Evolutionary conservation across 805 yeast genomes (phyloP).

Genomic region (Pichia occidentalis): DNA sequence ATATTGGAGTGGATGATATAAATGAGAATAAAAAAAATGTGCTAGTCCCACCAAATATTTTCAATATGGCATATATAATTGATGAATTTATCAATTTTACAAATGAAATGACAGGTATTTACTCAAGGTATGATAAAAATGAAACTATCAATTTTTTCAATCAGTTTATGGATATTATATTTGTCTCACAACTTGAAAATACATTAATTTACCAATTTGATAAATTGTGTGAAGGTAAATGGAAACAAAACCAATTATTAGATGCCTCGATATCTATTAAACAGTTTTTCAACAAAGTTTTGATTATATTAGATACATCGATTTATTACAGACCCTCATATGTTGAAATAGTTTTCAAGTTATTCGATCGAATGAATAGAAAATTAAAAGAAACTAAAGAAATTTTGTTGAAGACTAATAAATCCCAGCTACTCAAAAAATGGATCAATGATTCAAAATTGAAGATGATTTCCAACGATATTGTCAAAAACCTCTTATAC

Average conservation of each 20-base stretch:
- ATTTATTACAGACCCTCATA: slow-evolving; percentile 51
- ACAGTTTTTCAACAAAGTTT: slow-evolving; percentile 39
- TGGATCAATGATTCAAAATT: slow-evolving; percentile 35
- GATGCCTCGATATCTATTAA: slow-evolving; percentile 42
- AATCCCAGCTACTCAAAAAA: slow-evolving; percentile 17
- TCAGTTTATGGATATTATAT: slow-evolving; percentile 56
- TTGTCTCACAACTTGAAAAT: slow-evolving; percentile 56
- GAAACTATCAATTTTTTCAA: slow-evolving; percentile 41
- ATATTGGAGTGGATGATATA: slow-evolving; percentile 50
- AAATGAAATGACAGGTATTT: slow-evolving; percentile 45
- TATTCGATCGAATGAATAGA: slow-evolving; percentile 35
- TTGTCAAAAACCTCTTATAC: slow-evolving; percentile 21
- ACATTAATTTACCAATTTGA: slow-evolving; percentile 49
- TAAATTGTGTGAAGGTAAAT: slow-evolving; percentile 34
- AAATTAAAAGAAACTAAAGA: slow-evolving; percentile 20
- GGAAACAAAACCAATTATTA: slow-evolving; percentile 27
- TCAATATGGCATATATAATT: slow-evolving; percentile 72
- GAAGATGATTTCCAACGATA: slow-evolving; percentile 26
- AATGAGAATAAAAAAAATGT: slow-evolving; percentile 50
- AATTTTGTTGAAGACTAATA: slow-evolving; percentile 26
- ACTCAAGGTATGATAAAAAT: slow-evolving; percentile 32
- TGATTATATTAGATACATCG: slow-evolving; percentile 55
- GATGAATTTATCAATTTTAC: slow-evolving; percentile 67
- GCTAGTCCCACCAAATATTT: slow-evolving; percentile 61
- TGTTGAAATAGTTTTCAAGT: slow-evolving; percentile 37